Base-by-base conservation (phyloP, 108 stramenopile genomes). In the Fragilariopsis cylindrus region DNA sequence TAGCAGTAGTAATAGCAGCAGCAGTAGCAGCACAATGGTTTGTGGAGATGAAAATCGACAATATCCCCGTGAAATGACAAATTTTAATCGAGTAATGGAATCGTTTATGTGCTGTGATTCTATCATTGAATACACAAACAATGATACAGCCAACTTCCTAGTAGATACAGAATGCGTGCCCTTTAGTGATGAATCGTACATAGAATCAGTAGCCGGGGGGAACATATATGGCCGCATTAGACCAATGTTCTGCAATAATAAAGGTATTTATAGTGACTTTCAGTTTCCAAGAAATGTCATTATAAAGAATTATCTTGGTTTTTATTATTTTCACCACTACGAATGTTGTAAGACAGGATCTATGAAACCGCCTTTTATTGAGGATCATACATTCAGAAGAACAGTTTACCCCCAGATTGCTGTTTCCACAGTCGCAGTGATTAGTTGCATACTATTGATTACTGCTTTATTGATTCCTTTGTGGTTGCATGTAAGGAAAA, bases 51-150 rank as follows among this genome's bases (percentile, higher is more conserved):
- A 52, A 52, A 52, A 0, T 3, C 57, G 16, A 57, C 7, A 15
- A 19, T 57, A 57, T 57, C 57, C 57, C 8, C 57, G 57, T n/a
- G 7, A 18, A 18, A 57, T 57, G 57, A 57, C n/a, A 57, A 57
- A 7, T 19, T 53, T 11, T 53, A 57, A 12, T 62, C 41, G n/a
- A 3, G 39, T 12, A 43, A 62, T 62, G 39, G 4, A 11, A 62
- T 9, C 39, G 60, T 30, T 30, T 2, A 30, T 30, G 30, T 30
- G 30, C 30, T 30, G 30, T 30, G 30, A 30, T 30, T 1, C 30
- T 30, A 30, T 30, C 30, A 30, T 30, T 30, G 30, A 30, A 30
- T 2, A 30, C 30, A 30, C 30, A 30, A 30, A 30, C 30, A 30
- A 30, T 30, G 30, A 30, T 30, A 30, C 30, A 30, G 30, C 2